Conservation (phyloP, 2,329 filamentous ascomycete species). For the Cladophialophora carrionii region DNA sequence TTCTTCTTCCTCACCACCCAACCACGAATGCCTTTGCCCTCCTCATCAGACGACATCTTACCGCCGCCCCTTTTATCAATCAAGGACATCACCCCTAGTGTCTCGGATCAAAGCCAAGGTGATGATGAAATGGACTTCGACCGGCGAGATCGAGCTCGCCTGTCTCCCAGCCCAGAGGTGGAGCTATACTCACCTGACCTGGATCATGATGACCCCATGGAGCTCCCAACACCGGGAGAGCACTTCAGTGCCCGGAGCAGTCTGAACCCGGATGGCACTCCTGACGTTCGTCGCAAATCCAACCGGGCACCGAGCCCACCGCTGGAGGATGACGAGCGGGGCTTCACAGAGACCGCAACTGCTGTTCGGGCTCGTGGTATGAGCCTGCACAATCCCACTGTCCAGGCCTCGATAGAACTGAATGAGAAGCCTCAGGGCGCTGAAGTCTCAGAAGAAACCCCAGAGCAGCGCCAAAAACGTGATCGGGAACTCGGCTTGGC, state of each 20-base stretch:
- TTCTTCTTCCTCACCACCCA: constrained; percentile 96
- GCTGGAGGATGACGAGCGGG: constrained; percentile 89
- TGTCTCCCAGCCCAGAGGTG: constrained; percentile 90
- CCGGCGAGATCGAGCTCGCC: constrained; percentile 61
- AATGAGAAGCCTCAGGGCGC: constrained; percentile 44
- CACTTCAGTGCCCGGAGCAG: constrained; percentile 61
- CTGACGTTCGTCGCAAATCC: constrained; percentile 44
- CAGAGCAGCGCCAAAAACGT: constrained; percentile 52
- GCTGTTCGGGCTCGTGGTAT: constrained; percentile 67
- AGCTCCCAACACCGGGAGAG: constrained; percentile 65
- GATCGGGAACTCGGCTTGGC: constrained; percentile 40
- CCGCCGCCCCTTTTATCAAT: constrained; percentile 56
- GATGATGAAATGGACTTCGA: constrained; percentile 72
- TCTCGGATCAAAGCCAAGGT: constrained; percentile 71
- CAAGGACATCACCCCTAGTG: constrained; percentile 77
- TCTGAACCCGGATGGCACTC: constrained; percentile 40
- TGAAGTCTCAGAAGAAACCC: constrained; percentile 37
- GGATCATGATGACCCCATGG: constrained; percentile 66
- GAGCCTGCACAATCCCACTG: constrained; percentile 49
- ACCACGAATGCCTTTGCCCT: constrained; percentile 78
- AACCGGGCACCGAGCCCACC: constrained; percentile 81
- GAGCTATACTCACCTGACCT: constrained; percentile 87
- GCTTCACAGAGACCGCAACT: constrained; percentile 94
- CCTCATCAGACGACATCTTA: constrained; percentile 59
- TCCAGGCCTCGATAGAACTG: constrained; percentile 43